Evolutionary conservation across 257 asterid species (phyloP), one percentile per base, ranked within the genome.

Genomic region (Nicotiana sylvestris): DNA sequence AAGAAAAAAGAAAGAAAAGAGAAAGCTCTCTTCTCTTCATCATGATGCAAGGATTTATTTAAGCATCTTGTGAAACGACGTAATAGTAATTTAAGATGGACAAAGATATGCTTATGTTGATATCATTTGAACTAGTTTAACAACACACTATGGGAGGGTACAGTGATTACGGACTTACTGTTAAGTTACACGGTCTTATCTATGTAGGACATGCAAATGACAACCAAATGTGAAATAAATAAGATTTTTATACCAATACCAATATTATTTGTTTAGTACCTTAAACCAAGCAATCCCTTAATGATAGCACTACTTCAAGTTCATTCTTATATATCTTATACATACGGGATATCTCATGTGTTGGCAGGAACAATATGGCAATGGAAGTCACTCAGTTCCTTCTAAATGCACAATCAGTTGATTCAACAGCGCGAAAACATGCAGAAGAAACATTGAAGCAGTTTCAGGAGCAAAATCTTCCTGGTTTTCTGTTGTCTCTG

Each of bases 341-440:
- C 35, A 18, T 32, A 51, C 61, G 53, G 18, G 1, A 3, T 62
- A 2, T 66, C 74, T 68, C 25, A 60, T 74, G 69, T 84, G 17
- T 61, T 86, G 82, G 51, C 91, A 89, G 93, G 89, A 33, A 78
- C 83, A 85, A 80, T 76, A 87, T 90, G 89, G 92, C 95, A 18
- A 90, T 93, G 97, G 97, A 92, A 81, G 93, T 93, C 65, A 93
- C 97, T 79, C 95, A 93, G 86, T 78, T 92, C 87, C 97, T 93
- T 85, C 77, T 93, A 68, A 92, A 87, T 84, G 97, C 97, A 12
- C 97, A 93, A 69, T 85, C 95, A 25, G 91, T 88, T 69, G 97
- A 93, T 90, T 88, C 95, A 67, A 87, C 91, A 2, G 86, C 88
- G 57, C 88, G 97, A 57, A 92, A 90, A 81, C 92, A 93, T 78